Evolutionary conservation across 129 eudicot genomes (phyloP), one percentile per base, ranked within the genome.

Genomic region (Pulicaria dysenterica): DNA sequence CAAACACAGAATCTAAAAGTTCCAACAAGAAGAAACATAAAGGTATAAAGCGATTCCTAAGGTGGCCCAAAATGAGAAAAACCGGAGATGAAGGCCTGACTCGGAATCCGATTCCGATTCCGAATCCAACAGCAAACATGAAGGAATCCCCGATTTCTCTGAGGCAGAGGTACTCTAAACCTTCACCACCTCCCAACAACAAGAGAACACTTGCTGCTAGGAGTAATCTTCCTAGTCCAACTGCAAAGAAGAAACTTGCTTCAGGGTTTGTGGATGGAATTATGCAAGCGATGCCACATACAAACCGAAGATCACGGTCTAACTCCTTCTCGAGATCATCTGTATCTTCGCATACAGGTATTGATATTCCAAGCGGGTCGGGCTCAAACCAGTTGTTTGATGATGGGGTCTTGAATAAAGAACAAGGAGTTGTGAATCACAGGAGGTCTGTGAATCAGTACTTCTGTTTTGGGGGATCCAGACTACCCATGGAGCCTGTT

Each of bases 151-250:
- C 91, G 5, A 15, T 86, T 63, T 79, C 98, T 42, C 79, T 93
- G 5, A 67, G 98, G 31, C 74, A 87, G 78, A 80, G 84, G 73
- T 88, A 74, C 77, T 83, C 89, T 3, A 83, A 82, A 73, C 73
- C 83, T 9, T 53, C 84, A n/a, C 58, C 94, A 0, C 84, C 84
- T 19, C 79, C 85, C 0, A 89, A 73, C 79, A 90, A 90, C 78
- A 93, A 90, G 39, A 61, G 98, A 9, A 77, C 93, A 15, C 90
- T 84, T 19, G 83, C 96, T 13, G 87, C 86, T 3, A 73, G 96
- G 63, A 87, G 92, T 76, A 85, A 82, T 68, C 75, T 69, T 58
- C 84, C 95, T 6, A 90, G 96, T 55, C 98, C 98, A 55, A 77
- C 75, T 11, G 84, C 95, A 1, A 88, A 91, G 51, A 90, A 90